Base-by-base conservation (phyloP, 2,329 filamentous ascomycete genomes). In the Colletotrichum sp. region DNA sequence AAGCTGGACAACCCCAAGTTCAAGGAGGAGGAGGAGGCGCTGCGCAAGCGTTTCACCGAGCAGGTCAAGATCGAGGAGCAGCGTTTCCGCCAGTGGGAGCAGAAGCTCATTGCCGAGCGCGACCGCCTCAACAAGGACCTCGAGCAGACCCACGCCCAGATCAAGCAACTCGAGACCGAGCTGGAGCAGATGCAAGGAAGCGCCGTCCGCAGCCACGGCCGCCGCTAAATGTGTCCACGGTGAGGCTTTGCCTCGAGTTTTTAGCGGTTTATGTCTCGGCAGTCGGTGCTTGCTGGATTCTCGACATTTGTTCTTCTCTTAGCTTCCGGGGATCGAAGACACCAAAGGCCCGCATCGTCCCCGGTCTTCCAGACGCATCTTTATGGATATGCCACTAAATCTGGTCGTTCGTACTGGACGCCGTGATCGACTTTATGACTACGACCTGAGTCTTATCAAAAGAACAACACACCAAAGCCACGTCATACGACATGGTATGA, bases 1-100 rank as follows among this genome's bases (percentile, higher is more conserved):
- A 99, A 99, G 92, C 91, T 99, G 82, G 97, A 99, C 90, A 99
- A 99, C 91, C 97, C 97, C 89, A 99, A 99, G 91, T 99, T 99
- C 92, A 99, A 99, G 93, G 97, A 99, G 87, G 97, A 99, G 88
- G 97, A 99, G 86, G 97, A 99, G 91, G 95, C 95, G 78, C 93
- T 99, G 80, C 94, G 97, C 88, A 99, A 99, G 93, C 93, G 98
- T 81, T 99, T 99, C 89, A 99, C 97, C 81, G 97, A 99, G 90
- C 97, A 99, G 88, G 97, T 99, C 90, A 99, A 99, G 95, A 95
- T 99, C 83, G 98, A 99, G 90, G 97, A 99, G 89, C 96, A 98
- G 90, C 93, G 97, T 80, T 99, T 99, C 93, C 93, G 98, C 87
- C 95, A 98, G 89, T 99, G 97, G 97, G 97, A 99, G 90, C 97